Base-by-base conservation (phyloP, 2,329 filamentous ascomycete species). In the Phaeosphaeria sp. region DNA sequence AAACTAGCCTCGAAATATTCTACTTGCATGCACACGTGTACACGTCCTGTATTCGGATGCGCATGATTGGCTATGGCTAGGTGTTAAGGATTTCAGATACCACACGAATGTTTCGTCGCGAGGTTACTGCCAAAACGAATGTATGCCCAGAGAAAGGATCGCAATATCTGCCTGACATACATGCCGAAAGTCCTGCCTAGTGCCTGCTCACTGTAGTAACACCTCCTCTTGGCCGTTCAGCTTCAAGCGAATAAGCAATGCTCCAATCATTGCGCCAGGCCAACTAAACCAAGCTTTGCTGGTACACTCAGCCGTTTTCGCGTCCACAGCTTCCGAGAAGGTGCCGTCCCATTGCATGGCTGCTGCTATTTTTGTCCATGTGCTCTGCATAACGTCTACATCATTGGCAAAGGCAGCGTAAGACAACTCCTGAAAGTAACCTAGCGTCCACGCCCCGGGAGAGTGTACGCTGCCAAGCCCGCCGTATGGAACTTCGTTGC, bases 281-380 rank as follows among this genome's bases (percentile, higher is more conserved):
- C 60, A 60, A 39, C 54, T 63, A 23, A 63, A 59, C 54, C 56
- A 63, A 7, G 60, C 60, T 46, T 60, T 63, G 48, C 56, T 63
- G 23, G 41, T 58, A 30, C 53, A 57, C 25, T 53, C 21, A 6
- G 48, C 57, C 3, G 56, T 55, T 15, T 39, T 22, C 15, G 54
- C 46, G 48, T 60, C 52, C 21, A 63, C 56, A 15, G 60, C 60
- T 50, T 60, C 60, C 11, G 52, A 25, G 44, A 58, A 63, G 10
- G 60, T 63, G 22, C 54, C 60, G 46, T 63, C 54, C 60, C 60
- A 63, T 42, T 60, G 54, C 60, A 62, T 59, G 47, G 54, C 51
- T 23, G 44, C 55, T 13, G 25, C 25, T 39, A 58, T 50, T 44
- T 55, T 59, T 10, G n/a, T 46, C 59, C 59, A 62, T 18, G 51